Percentiles rank a stretch among this genome's conserved stretches.
Conservation (phyloP, 345 rosid genomes). For the Populus davidiana region DNA sequence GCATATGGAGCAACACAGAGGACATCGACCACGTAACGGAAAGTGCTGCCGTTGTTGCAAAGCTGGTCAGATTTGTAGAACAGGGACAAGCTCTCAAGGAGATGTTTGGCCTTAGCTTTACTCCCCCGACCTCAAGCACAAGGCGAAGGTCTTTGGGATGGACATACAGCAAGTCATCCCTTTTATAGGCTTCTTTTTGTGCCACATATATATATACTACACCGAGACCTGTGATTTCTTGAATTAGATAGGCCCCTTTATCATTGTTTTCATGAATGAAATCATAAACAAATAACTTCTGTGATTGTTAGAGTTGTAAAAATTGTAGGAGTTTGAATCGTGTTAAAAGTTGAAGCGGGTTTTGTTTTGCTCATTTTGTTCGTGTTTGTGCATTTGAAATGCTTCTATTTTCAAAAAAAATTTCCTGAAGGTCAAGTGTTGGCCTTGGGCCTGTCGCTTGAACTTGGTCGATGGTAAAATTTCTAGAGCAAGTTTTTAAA, state of each 20-base stretch:
- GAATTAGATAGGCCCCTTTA: neutral
- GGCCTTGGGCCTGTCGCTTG: too few relatives aligned
- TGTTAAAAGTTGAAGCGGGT: neutral
- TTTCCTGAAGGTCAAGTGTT: too few relatives aligned
- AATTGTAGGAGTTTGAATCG: neutral
- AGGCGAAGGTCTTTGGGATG: conserved; percentile 61
- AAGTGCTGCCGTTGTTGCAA: conserved; percentile 77
- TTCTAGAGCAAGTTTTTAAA: too few relatives aligned
- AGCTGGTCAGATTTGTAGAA: conserved; percentile 70
- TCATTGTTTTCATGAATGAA: neutral
- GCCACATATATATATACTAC: neutral
- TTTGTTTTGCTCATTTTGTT: neutral
- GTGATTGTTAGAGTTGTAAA: conserved; percentile 3
- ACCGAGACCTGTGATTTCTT: conserved; percentile 3
- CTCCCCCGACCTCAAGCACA: conserved; percentile 51
- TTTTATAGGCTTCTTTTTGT: conserved; percentile 31
- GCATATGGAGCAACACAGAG: conserved; percentile 61
- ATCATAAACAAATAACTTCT: neutral
- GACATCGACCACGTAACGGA: conserved; percentile 58
- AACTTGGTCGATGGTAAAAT: too few relatives aligned
- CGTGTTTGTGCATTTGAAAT: neutral
- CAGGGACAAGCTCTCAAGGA: conserved; percentile 78
- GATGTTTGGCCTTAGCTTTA: conserved; percentile 89
- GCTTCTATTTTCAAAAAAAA: neutral
- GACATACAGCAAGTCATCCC: conserved; percentile 64